phyloP scores from a whole-genome alignment of 2,329 filamentous ascomycete species.

The Calonectria multiphialidica region DNA sequence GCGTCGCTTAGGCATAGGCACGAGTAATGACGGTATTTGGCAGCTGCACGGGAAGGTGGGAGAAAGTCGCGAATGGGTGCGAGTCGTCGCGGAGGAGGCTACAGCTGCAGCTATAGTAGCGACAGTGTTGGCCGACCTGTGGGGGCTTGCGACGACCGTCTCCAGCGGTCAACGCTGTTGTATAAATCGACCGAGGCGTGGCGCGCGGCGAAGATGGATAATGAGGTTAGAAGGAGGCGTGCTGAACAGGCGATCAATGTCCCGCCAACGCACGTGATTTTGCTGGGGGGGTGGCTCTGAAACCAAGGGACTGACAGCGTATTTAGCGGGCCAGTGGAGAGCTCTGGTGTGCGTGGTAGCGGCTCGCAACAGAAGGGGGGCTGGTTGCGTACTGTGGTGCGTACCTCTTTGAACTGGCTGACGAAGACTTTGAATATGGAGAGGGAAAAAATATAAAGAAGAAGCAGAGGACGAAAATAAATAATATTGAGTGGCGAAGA shows the following conservation, averaged over 20 bases:
- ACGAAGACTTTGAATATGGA: not conserved
- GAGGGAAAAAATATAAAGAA: not conserved
- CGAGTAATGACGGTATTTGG: constrained; percentile 27
- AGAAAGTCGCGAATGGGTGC: constrained; percentile 18
- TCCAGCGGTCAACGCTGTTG: constrained; percentile 46
- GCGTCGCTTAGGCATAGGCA: constrained; percentile 50
- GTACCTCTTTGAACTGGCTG: not conserved
- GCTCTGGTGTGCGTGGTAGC: not conserved
- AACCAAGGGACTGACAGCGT: constrained; percentile 28
- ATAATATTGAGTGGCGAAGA: not conserved
- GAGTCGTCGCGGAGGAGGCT: constrained; percentile 14
- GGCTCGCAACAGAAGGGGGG: not conserved
- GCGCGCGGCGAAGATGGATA: constrained; percentile 40
- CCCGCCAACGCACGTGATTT: constrained; percentile 44
- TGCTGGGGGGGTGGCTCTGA: constrained; percentile 23
- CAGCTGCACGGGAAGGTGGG: constrained; percentile 14
- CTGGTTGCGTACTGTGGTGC: not conserved
- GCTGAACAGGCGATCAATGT: constrained; percentile 38
- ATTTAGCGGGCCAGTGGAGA: constrained; percentile 29
- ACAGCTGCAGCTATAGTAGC: constrained; percentile 21
- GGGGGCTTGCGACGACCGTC: constrained; percentile 41
- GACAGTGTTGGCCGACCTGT: constrained; percentile 20
- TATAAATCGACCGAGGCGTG: constrained; percentile 47
- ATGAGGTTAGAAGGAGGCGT: constrained; percentile 39
- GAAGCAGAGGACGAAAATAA: too few relatives aligned